A percentile compares a stretch with the other conserved stretches of the same genome.
Conservation (phyloP, 179 eudicot genomes). For the Silene coronaria region DNA sequence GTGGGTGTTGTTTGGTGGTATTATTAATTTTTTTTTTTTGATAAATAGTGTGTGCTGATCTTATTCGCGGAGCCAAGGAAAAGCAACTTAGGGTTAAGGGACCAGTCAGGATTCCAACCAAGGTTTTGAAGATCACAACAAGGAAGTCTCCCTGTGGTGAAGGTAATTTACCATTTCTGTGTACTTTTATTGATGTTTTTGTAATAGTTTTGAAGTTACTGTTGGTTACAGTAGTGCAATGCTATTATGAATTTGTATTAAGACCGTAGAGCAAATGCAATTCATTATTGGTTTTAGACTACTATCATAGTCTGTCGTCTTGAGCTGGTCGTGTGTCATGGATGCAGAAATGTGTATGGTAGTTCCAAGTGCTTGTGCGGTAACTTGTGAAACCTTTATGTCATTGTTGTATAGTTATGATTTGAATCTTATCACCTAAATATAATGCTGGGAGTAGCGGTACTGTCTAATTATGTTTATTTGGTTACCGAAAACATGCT, state of each 20-base stretch:
- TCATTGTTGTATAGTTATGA: too few relatives aligned
- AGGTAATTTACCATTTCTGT: conserved; percentile 29
- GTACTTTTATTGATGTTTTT: not conserved
- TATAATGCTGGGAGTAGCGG: not conserved
- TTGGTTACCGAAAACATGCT: too few relatives aligned
- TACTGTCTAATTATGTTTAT: too few relatives aligned
- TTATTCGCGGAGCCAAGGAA: conserved; percentile 68
- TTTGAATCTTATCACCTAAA: not conserved
- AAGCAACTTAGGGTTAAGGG: conserved; percentile 60
- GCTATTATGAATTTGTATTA: too few relatives aligned
- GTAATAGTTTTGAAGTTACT: not conserved
- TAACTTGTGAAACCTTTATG: too few relatives aligned
- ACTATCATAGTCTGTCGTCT: too few relatives aligned
- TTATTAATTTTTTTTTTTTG: not conserved
- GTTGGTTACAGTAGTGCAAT: not conserved
- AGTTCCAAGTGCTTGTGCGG: too few relatives aligned
- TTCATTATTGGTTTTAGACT: too few relatives aligned
- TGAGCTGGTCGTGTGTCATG: too few relatives aligned
- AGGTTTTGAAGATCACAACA: conserved; percentile 64
- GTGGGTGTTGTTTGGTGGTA: not conserved
- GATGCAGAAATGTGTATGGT: too few relatives aligned
- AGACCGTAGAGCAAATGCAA: too few relatives aligned
- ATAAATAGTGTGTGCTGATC: conserved; percentile 48
- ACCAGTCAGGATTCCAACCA: conserved; percentile 67
- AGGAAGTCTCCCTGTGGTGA: conserved; percentile 79